Percentiles rank a stretch among this genome's conserved stretches.
Conservation (phyloP, 106 monocot species). For the Allium fistulosum region DNA sequence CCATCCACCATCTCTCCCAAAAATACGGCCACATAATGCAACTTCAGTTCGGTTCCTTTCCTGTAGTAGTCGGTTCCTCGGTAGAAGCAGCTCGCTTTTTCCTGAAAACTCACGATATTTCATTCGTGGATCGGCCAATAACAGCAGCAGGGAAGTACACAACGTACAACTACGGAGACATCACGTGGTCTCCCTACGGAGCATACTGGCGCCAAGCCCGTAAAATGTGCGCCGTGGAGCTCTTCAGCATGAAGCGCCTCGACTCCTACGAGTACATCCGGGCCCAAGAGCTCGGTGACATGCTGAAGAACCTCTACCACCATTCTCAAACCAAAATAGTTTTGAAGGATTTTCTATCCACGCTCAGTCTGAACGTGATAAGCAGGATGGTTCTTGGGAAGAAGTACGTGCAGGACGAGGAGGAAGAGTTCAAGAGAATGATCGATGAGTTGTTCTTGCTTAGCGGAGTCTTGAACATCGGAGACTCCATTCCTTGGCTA, state of each 20-base stretch:
- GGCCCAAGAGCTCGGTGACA: slow-evolving; percentile 23
- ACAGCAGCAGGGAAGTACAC: slow-evolving; percentile 43
- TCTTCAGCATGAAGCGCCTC: slow-evolving; percentile 27
- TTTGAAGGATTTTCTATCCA: slow-evolving; percentile 44
- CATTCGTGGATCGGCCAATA: slow-evolving; percentile 38
- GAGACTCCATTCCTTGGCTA: slow-evolving; percentile 55
- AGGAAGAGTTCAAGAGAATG: slow-evolving; percentile 74
- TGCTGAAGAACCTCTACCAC: slow-evolving; percentile 21
- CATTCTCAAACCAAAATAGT: not conserved
- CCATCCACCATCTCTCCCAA: slow-evolving; percentile 32
- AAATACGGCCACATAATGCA: slow-evolving; percentile 47
- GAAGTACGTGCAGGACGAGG: slow-evolving; percentile 26
- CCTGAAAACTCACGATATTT: slow-evolving; percentile 46
- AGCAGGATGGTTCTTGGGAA: slow-evolving; percentile 70
- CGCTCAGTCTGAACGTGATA: slow-evolving; percentile 55
- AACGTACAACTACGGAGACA: slow-evolving; percentile 28
- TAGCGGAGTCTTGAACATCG: slow-evolving; percentile 55
- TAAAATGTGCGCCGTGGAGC: slow-evolving; percentile 36
- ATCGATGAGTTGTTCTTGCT: slow-evolving; percentile 75
- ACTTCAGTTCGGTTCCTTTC: slow-evolving; percentile 36
- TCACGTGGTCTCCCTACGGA: slow-evolving; percentile 33
- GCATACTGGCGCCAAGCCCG: slow-evolving; percentile 44
- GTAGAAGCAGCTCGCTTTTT: slow-evolving; percentile 24
- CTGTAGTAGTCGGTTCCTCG: slow-evolving; percentile 44
- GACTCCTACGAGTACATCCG: slow-evolving; percentile 30